phyloP scores from a whole-genome alignment of 2,329 filamentous ascomycete genomes.

The Ceratocystis cubensis region DNA sequence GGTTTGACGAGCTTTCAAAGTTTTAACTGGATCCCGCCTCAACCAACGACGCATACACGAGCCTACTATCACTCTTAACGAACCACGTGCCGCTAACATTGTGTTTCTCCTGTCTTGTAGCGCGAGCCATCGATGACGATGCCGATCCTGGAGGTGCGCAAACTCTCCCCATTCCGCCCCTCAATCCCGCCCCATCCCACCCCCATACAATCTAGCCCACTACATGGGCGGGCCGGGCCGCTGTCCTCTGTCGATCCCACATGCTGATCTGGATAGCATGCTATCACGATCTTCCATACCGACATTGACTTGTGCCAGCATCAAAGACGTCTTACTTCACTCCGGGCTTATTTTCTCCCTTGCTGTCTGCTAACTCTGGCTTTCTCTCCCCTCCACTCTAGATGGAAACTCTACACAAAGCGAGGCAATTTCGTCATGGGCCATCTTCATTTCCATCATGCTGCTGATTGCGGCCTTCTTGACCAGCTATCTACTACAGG shows the following conservation, averaged over 20 bases:
- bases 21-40: not conserved
- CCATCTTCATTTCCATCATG: conserved; percentile 90
- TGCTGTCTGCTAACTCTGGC: not conserved
- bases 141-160: conserved; percentile 22
- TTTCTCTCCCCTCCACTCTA: conserved; percentile 24
- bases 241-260: not conserved
- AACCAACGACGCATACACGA: not conserved
- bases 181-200: conserved; percentile 22
- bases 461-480: conserved; percentile 90
- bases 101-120: conserved; percentile 11
- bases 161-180: not conserved
- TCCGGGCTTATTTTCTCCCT: not conserved
- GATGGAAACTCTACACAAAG: conserved; percentile 74
- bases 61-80: too few species aligned
- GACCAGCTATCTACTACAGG: conserved; percentile 91
- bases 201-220: not conserved
- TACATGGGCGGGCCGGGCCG: not conserved
- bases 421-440: conserved; percentile 93
- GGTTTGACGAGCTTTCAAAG: not conserved
- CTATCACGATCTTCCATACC: not conserved
- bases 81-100: conserved; percentile 15
- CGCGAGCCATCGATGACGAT: conserved; percentile 22
- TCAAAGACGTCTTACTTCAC: not conserved
- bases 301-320: not conserved
- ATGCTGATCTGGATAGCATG: not conserved